Base-by-base conservation (phyloP, 2,329 filamentous ascomycete species). In the Zymoseptoria passerinii region DNA sequence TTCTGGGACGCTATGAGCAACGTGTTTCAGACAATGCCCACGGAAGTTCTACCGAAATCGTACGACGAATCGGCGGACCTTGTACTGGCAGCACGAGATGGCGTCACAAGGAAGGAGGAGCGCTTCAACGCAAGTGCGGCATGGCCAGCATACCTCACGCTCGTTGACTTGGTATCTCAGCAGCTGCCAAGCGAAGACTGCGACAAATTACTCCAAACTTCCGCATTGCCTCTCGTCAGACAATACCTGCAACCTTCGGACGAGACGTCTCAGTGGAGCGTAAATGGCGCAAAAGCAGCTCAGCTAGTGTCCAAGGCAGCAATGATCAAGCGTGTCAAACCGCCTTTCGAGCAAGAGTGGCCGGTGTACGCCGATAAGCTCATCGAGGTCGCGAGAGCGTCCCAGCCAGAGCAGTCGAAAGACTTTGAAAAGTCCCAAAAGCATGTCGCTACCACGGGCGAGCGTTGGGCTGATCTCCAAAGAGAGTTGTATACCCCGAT, bases 371-470 rank as follows among this genome's bases (percentile, higher is more conserved):
- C 83, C 0, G 75, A 81, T 1, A 71, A 78, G 0, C 74, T 96
- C n/a, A 77, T 86, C 27, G 77, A 83, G 29, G 80, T 82, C 44
- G 84, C 96, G 58, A 85, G 85, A 56, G 82, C 83, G 5, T 95
- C 90, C 0, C 80, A 89, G 4, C 90, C 92, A 0, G 90, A 92
- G 68, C 85, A 92, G 57, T 91, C 90, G 0, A 87, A 87, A 61
- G 88, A 90, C 18, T 89, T 89, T 65, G 80, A 82, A 27, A 79
- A 80, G 49, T 95, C 90, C 0, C 90, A 96, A 70, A 80, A 83
- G 54, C 77, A 78, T 48, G 79, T 95, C 27, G 82, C 83, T 8
- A 78, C 84, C 6, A 82, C 88, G 66, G 85, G 86, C 0, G 77
- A 79, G 51, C 84, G 88, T 0, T 90, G 75, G 66, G 71, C 90